Evolutionary conservation across 805 yeast genomes (phyloP), one percentile per base, ranked within the genome.

Genomic region (Saccharomyces paradoxus): DNA sequence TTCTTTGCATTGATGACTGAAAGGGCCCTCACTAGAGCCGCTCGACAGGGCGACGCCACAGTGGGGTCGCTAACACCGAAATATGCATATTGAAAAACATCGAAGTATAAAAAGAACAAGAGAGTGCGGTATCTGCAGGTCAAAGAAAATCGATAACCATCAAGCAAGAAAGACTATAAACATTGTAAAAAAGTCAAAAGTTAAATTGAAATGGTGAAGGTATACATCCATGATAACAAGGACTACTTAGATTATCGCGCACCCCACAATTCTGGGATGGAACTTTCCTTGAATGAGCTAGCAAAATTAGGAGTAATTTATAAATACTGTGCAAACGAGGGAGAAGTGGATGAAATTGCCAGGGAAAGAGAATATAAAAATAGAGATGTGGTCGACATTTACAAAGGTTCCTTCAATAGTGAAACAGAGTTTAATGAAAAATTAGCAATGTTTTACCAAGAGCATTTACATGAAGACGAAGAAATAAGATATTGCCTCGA

Each of bases 391-490:
- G 81, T 92, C 28, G 73, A 72, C 47, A 77, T 91, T 52, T 79
- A 82, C 29, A 78, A 81, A 29, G 78, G 71, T 3, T 76, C 86
- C 0, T 82, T 89, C 65, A 80, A 82, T 0, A 82, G 84, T 24
- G 84, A 81, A 52, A 68, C 66, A 3, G 84, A 80, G 0, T 81
- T 87, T 63, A 76, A 81, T 59, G 75, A 74, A 51, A 89, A 89
- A 69, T 76, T 92, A 69, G 75, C 79, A 58, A 78, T 72, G 47
- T 90, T 91, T 70, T 88, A 83, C 73, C 74, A 79, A 49, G 97
- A 92, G 66, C 99, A 92, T 70, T 76, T 89, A 53, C 99, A 92
- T 68, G 98, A 92, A 68, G 99, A 92, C 68, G 99, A 92, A 72
- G 99, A 92, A 74, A 92, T 92, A 67, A 77, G 99, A 60, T 92